Percentiles rank a stretch among this genome's conserved stretches.
Conservation (phyloP, 2,329 filamentous ascomycete species). For the Keithomyces neogunnii region DNA sequence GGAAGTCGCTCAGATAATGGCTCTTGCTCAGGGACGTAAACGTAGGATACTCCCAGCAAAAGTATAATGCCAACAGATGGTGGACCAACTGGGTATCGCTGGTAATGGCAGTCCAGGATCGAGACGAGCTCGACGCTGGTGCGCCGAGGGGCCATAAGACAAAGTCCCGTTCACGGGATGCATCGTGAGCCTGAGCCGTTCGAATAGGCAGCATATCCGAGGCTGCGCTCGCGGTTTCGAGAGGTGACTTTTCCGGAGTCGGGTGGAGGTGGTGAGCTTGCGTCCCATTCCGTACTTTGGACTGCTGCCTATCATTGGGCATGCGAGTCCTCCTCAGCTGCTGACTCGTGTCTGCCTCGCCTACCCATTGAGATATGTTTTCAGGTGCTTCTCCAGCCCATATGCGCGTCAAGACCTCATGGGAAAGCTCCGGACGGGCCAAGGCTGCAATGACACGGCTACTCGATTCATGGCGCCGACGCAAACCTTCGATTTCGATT, state of each 20-base stretch:
- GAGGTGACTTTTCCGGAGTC: neutral
- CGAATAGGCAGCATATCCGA: neutral
- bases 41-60: conserved; percentile 68
- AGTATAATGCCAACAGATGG: conserved; percentile 57
- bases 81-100: conserved; percentile 47
- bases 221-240: neutral
- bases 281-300: neutral
- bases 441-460: conserved; percentile 48
- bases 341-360: conserved; percentile 8
- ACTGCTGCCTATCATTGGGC: neutral
- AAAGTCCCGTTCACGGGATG: neutral
- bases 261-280: neutral
- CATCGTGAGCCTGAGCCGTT: neutral
- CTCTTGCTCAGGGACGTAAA: conserved; percentile 65
- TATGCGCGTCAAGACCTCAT: conserved; percentile 44
- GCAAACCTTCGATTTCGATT: conserved; percentile 48
- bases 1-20: conserved; percentile 58
- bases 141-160: conserved; percentile 12
- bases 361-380: conserved; percentile 45
- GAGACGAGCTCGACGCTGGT: conserved; percentile 20
- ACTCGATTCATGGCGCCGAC: conserved; percentile 41
- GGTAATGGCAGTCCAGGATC: conserved; percentile 55
- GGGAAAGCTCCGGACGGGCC: conserved; percentile 37
- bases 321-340: neutral
- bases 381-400: conserved; percentile 45